Evolutionary conservation across 2,329 filamentous ascomycete species (phyloP).

Genomic region (Teratosphaeria nubilosa): DNA sequence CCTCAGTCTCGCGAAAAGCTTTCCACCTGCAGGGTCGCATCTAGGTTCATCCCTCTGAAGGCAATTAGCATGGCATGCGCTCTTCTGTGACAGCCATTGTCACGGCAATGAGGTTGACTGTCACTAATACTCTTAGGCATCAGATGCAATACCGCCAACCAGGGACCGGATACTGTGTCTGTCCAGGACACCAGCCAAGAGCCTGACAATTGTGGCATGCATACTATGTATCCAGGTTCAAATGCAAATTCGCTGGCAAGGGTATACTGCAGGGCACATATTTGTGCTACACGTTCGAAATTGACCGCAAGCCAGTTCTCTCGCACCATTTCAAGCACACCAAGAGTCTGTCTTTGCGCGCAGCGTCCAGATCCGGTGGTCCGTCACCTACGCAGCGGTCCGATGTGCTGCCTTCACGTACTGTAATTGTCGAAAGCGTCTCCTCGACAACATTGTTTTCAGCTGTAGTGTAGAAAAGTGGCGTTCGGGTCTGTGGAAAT

Average conservation of each 20-base stretch:
- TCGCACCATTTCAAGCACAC: neutral
- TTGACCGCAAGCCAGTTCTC: neutral
- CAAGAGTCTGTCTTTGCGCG: neutral
- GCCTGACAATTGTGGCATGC: neutral
- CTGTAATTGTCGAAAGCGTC: neutral
- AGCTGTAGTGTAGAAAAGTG: neutral
- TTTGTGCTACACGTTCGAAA: neutral
- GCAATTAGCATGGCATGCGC: neutral
- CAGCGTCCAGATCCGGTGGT: neutral
- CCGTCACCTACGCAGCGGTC: neutral
- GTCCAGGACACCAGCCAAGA: neutral
- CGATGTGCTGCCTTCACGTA: neutral
- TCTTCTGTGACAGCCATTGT: neutral
- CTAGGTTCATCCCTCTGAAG: neutral
- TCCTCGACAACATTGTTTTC: neutral
- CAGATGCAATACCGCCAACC: neutral
- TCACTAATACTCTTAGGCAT: neutral
- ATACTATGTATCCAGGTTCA: neutral
- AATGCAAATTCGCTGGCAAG: neutral
- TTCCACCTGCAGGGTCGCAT: neutral
- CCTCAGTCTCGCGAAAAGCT: neutral
- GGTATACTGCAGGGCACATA: neutral
- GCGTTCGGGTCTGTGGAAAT: neutral
- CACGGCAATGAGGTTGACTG: too few species aligned
- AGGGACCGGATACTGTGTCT: neutral